These are phyloP conservation scores for Tolypocladium amazonense DNA, from an alignment of 2,329 filamentous ascomycete species.

Conservation along the genomic window DNA sequence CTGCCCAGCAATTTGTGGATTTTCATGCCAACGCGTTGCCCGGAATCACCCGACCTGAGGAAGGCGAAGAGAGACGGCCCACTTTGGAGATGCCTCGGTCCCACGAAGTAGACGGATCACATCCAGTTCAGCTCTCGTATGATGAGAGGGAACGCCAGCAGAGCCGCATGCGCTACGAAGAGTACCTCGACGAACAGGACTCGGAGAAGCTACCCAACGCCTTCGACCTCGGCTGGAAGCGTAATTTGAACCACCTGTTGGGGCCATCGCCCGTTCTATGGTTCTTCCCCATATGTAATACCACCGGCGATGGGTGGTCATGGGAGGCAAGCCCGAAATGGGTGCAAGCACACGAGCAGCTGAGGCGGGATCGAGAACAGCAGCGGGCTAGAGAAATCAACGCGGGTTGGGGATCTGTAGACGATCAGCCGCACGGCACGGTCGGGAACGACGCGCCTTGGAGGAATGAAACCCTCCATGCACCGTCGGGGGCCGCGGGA, in stretches of 20 bases:
- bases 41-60: conserved; percentile 69
- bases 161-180: conserved; percentile 44
- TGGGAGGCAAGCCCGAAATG: conserved; percentile 84
- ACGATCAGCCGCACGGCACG: conserved; percentile 5
- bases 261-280: conserved; percentile 64
- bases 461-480: not conserved
- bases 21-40: conserved; percentile 75
- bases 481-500: not conserved
- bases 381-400: conserved; percentile 53
- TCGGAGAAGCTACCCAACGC: conserved; percentile 81
- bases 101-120: conserved; percentile 16
- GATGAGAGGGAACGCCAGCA: conserved; percentile 45
- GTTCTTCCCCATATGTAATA: conserved; percentile 73
- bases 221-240: conserved; percentile 78
- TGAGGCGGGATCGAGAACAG: conserved; percentile 45
- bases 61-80: conserved; percentile 54
- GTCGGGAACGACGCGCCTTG: not conserved
- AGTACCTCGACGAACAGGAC: conserved; percentile 84
- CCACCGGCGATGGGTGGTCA: conserved; percentile 82
- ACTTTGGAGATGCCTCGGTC: conserved; percentile 7
- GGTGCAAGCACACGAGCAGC: conserved; percentile 56
- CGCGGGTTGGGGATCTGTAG: conserved; percentile 53
- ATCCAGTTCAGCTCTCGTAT: conserved; percentile 38
- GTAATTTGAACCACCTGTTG: conserved; percentile 74
- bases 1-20: conserved; percentile 64